Conservation (phyloP, 106 monocot species). For the Dendrobium chrysotoxum region DNA sequence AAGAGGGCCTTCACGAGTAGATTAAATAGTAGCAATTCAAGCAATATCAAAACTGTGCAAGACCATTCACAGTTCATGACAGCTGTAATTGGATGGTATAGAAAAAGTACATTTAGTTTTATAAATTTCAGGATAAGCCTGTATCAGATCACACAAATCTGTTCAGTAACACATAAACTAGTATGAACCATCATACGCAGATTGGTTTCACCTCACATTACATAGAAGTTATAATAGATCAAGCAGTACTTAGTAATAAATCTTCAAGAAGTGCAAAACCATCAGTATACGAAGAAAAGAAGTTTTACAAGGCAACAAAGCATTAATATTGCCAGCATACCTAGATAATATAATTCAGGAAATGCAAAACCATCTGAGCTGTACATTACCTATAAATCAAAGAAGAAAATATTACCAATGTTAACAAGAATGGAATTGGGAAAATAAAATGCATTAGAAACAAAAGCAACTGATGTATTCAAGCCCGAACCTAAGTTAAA, state of each 20-base stretch:
- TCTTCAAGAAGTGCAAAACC: background rate
- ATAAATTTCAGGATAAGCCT: background rate
- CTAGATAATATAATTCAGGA: constrained; percentile 88
- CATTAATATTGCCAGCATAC: constrained; percentile 29
- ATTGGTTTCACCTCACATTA: background rate
- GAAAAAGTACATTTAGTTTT: background rate
- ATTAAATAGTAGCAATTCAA: background rate
- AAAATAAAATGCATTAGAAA: background rate
- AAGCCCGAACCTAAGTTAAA: no score
- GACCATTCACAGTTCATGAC: background rate
- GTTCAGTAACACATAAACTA: background rate
- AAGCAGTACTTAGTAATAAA: background rate
- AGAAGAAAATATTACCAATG: background rate
- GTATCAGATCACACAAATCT: background rate
- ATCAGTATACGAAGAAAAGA: background rate
- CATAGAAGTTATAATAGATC: background rate
- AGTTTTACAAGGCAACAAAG: background rate
- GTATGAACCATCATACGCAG: background rate
- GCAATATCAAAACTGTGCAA: background rate
- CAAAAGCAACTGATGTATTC: no score
- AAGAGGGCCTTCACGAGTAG: background rate
- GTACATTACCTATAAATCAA: constrained; percentile 77
- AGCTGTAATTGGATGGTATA: background rate
- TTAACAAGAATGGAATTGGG: background rate
- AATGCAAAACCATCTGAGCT: constrained; percentile 99